Evolutionary conservation across 2,329 filamentous ascomycete species (phyloP), one percentile per base, ranked within the genome.

Genomic region (Aureobasidium namibiae): DNA sequence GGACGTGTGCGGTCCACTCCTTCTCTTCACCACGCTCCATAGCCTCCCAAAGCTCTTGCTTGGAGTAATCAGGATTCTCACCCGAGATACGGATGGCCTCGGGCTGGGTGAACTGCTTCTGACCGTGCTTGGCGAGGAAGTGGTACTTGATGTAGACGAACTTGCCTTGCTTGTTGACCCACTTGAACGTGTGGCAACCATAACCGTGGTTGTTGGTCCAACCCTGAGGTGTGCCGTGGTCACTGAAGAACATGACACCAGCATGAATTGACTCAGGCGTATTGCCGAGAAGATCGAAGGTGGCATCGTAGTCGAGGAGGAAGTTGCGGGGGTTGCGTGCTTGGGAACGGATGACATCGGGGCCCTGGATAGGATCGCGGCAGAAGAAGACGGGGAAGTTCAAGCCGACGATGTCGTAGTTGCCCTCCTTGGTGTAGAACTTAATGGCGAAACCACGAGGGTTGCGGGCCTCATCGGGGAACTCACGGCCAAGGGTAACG

Each of bases 101-200:
- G 11, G 71, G 67, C 36, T 74, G 70, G 8, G 74, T 77, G 63
- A 79, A 77, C 60, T 76, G 72, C 64, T 78, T 77, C 63, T 78
- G 73, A 7, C 78, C 77, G 54, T 76, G 72, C 53, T 77, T 72
- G 58, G 75, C 73, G 11, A 75, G 68, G 65, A 79, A 77, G 66
- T 79, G 75, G 67, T 76, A 78, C 68, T 78, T 80, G 71, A 78
- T 76, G 68, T 80, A 80, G 23, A 78, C 75, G 56, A 79, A 80
- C 36, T 73, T 69, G 50, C 77, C 76, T 2, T 79, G 66, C 49
- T 72, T 68, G 60, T 80, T 78, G 36, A 78, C 73, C 69, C 73
- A 76, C 66, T 74, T 76, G 68, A 78, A 78, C 1, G 75, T 76
- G 61, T 79, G 75, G 61, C 76, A 77, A 26, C 75, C 74, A 61